These are phyloP conservation scores for Trichoderma brevicompactum DNA, from an alignment of 2,329 filamentous ascomycete genomes.

Conservation along the genomic window DNA sequence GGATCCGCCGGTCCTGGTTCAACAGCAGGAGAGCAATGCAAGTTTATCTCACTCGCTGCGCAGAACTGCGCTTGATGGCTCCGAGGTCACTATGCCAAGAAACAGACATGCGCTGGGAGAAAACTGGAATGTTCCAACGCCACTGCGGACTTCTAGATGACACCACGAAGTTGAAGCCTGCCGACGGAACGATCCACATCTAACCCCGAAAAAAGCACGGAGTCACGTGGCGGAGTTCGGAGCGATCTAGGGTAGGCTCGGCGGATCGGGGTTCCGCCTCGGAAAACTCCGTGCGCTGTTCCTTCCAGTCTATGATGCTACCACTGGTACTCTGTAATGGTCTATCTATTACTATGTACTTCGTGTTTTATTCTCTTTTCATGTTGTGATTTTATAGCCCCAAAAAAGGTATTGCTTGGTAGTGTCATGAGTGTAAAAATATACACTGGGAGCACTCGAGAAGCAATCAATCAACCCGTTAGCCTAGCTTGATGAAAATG, in stretches of 20 bases:
- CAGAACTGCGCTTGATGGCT: constrained; percentile 32
- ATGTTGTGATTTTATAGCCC: not conserved
- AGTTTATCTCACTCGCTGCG: constrained; percentile 43
- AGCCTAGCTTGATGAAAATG: constrained; percentile 39
- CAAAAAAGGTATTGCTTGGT: not conserved
- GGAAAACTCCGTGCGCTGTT: not conserved
- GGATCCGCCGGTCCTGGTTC: constrained; percentile 43
- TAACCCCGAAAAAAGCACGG: constrained; percentile 40
- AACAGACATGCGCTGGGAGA: constrained; percentile 16
- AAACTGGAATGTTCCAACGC: constrained; percentile 27
- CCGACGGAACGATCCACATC: constrained; percentile 17
- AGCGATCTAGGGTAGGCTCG: constrained; percentile 19
- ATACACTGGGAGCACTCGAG: not conserved
- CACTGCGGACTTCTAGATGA: constrained; percentile 30
- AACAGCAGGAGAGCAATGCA: constrained; percentile 32
- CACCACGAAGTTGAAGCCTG: constrained; percentile 30
- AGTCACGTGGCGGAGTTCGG: constrained; percentile 38
- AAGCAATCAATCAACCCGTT: not conserved
- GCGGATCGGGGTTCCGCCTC: constrained; percentile 19
- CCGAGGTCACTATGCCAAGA: constrained; percentile 15
- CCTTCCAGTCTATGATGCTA: not conserved
- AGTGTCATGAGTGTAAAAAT: not conserved
- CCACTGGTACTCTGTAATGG: not conserved
- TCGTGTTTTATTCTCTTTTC: not conserved
- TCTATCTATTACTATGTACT: not conserved